Evolutionary conservation across 2,329 filamentous ascomycete species (phyloP).

Genomic region (Aspergillus pseudonomiae): DNA sequence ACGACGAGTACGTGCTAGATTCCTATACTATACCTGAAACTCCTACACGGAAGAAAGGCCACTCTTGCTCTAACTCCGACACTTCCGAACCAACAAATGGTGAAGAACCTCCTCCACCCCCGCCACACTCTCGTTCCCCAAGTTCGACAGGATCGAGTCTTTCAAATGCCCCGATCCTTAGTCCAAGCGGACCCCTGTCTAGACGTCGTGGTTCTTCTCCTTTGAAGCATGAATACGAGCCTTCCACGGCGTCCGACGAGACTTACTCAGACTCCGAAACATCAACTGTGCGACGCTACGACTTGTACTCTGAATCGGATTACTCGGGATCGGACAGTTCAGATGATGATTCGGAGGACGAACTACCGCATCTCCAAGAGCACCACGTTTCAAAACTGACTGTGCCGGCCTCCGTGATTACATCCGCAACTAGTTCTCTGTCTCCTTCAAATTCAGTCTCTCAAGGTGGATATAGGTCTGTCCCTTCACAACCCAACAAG

Average conservation of each 20-base stretch:
- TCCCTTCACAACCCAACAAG: conserved; percentile 50
- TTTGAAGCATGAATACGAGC: conserved; percentile 94
- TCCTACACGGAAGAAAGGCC: conserved; percentile 29
- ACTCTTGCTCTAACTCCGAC: conserved; percentile 32
- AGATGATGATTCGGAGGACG: conserved; percentile 60
- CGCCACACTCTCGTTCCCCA: conserved; percentile 57
- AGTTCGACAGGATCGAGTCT: conserved; percentile 51
- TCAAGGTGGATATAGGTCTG: conserved; percentile 67
- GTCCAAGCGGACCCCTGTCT: conserved; percentile 51
- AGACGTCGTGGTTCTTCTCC: conserved; percentile 84
- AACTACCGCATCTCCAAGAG: conserved; percentile 32
- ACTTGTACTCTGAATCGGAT: conserved; percentile 50
- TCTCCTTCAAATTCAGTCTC: conserved; percentile 82
- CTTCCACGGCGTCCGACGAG: conserved; percentile 71
- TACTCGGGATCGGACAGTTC: conserved; percentile 54
- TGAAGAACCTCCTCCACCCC: conserved; percentile 42
- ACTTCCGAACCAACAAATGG: conserved; percentile 25
- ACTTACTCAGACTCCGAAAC: conserved; percentile 60
- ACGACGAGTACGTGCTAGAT: conserved; percentile 31
- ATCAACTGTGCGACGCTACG: conserved; percentile 59
- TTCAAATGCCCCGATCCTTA: conserved; percentile 50
- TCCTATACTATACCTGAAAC: conserved; percentile 24
- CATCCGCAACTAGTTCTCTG: conserved; percentile 62
- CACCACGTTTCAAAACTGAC: conserved; percentile 47
- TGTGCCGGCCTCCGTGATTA: conserved; percentile 34